A percentile compares a stretch with the other conserved stretches of the same genome.
Evolutionary conservation across 2,329 filamentous ascomycete species (phyloP).

Genomic region (Colletotrichum lentis): DNA sequence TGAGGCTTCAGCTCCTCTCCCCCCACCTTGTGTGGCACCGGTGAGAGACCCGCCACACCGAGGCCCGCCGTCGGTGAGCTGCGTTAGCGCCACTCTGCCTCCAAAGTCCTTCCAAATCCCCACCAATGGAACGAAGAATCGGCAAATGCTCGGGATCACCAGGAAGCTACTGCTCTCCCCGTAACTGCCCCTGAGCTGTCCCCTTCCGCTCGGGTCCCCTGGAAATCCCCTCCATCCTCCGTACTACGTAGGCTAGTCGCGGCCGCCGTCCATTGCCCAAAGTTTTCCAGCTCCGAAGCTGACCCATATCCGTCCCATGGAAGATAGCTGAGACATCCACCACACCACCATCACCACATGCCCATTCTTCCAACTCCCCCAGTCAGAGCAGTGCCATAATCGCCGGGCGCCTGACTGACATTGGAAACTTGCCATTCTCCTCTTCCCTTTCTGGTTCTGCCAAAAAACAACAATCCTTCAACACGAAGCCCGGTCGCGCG

Average conservation of each 20-base stretch:
- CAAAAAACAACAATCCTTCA: background rate
- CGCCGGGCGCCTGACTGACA: conserved; percentile 28
- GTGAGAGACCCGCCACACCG: conserved; percentile 15
- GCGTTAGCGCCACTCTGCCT: conserved; percentile 3
- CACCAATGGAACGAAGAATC: background rate
- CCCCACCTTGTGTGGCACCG: background rate
- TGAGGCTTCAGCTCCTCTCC: background rate
- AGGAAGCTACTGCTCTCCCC: conserved; percentile 1
- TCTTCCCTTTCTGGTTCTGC: background rate
- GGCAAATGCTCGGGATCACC: conserved; percentile 32
- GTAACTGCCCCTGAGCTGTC: conserved; percentile 11
- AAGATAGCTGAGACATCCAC: conserved; percentile 32
- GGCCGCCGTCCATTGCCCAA: conserved; percentile 15
- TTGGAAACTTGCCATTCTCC: background rate
- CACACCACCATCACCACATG: conserved; percentile 37
- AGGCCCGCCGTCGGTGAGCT: background rate
- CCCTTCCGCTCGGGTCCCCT: conserved; percentile 13
- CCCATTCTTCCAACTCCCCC: conserved; percentile 27
- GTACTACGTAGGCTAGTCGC: conserved; percentile 16
- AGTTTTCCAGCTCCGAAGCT: conserved; percentile 33
- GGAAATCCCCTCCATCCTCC: conserved; percentile 28
- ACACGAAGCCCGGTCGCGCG: conserved; percentile 4
- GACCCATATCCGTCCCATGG: conserved; percentile 13
- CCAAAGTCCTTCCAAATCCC: conserved; percentile 6
- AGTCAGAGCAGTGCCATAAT: conserved; percentile 21